Base-by-base conservation (phyloP, 2,329 filamentous ascomycete species). In the Diaporthe sp. region DNA sequence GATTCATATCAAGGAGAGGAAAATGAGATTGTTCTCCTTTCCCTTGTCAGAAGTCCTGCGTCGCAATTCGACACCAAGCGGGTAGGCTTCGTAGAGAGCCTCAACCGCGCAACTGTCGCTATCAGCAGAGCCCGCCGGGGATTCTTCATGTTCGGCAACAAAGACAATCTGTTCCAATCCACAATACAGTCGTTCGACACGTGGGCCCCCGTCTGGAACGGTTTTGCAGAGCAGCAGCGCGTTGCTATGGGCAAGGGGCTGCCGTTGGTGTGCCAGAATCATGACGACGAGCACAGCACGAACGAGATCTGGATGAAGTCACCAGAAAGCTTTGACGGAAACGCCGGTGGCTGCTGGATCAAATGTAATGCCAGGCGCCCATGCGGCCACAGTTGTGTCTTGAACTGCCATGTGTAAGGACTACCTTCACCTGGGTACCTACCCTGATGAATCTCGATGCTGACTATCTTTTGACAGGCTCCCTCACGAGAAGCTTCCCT, bases 1-100 rank as follows among this genome's bases (percentile, higher is more conserved):
- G 96, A 98, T 79, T 94, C 93, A 0, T 98, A 96, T 79, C 95
- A 98, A 81, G 95, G 95, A 17, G 95, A 98, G 79, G 95, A 98
- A 81, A 98, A 97, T 76, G 93, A 96, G 33, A 87, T 98, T 12
- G 87, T 98, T 13, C 81, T 98, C 2, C 85, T 98, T 0, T 97
- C 95, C 0, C 85, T 97, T 0, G 95, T 97, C 4, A 90, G 96
- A 57, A 95, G 92, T 77, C 93, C 92, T 47, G 79, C 84, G 1
- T 80, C 84, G 6, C 78, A 77, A 3, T 78, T 79, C 52, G 79
- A 78, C 1, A 28, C 19, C 40, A 42, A 64, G n/a, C 70, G 70
- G 1, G 92, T 95, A 40, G 96, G 96, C 0, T 98, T 98, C 78
- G 86, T 97, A 2, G 86, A 88, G 1, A 91, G 93, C 73, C 82